Evolutionary conservation across 805 yeast species (phyloP).

Genomic region (Yarrowia sp.): DNA sequence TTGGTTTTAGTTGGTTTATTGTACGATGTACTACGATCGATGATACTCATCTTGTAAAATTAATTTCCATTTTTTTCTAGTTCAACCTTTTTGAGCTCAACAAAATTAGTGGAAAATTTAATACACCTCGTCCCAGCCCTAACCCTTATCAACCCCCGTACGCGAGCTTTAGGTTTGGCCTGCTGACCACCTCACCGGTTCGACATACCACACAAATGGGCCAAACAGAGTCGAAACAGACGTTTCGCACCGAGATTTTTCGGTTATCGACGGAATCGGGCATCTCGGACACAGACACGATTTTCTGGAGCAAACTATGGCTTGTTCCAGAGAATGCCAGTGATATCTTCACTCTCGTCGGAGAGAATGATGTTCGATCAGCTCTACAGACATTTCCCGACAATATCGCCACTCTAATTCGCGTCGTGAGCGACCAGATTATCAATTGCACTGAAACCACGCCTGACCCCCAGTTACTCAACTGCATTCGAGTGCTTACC

Average conservation of each 20-base stretch:
- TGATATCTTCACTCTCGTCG: conserved; percentile 8
- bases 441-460: background rate
- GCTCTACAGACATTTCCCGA: background rate
- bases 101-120: too few relatives aligned
- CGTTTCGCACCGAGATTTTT: conserved; percentile 24
- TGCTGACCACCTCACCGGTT: background rate
- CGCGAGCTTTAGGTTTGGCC: background rate
- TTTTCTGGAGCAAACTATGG: conserved; percentile 21
- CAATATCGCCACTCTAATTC: conserved; percentile 6
- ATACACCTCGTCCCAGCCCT: background rate
- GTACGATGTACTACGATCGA: background rate
- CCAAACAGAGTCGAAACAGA: conserved; percentile 24
- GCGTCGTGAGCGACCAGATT: background rate
- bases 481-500: conserved; percentile 11
- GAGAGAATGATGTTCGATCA: conserved; percentile 3
- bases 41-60: background rate
- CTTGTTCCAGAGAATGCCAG: conserved; percentile 3
- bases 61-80: background rate
- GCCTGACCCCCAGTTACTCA: conserved; percentile 1
- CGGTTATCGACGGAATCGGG: background rate
- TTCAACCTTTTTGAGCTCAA: background rate
- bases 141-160: background rate
- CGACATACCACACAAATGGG: background rate
- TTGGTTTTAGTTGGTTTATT: background rate
- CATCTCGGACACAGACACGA: conserved; percentile 2